These are phyloP conservation scores for Metschnikowia koreensis DNA, from an alignment of 805 yeast genomes.

Conservation along the genomic window DNA sequence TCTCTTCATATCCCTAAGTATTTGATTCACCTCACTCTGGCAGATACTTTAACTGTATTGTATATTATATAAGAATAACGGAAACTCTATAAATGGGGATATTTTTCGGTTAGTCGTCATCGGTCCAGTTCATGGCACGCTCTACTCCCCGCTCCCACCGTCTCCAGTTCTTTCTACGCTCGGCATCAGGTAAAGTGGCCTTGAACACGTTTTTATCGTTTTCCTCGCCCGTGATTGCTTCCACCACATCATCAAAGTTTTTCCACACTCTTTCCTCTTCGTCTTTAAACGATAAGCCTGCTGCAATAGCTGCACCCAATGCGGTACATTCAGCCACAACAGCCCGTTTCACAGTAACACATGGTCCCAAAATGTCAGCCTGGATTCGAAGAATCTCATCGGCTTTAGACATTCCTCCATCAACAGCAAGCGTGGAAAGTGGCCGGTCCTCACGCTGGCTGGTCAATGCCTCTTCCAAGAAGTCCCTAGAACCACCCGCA, in stretches of 20 bases:
- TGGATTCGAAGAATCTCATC: conserved; percentile 92
- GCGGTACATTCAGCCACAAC: conserved; percentile 89
- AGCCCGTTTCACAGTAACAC: conserved; percentile 78
- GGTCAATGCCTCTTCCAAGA: conserved; percentile 50
- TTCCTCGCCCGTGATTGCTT: conserved; percentile 34
- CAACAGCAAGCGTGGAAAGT: conserved; percentile 67
- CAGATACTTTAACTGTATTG: background rate
- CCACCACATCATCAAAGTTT: conserved; percentile 64
- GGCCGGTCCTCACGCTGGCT: conserved; percentile 46
- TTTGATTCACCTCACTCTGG: background rate
- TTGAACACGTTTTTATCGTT: conserved; percentile 27
- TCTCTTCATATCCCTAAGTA: no score
- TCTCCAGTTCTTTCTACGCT: conserved; percentile 61
- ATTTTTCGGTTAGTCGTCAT: conserved; percentile 25
- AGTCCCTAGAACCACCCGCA: conserved; percentile 61
- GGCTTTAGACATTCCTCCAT: conserved; percentile 94
- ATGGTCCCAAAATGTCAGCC: conserved; percentile 86
- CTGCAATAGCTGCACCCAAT: conserved; percentile 94
- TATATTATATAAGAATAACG: background rate
- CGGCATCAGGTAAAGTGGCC: conserved; percentile 51
- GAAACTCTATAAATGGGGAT: background rate
- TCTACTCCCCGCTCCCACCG: conserved; percentile 85
- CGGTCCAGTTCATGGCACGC: conserved; percentile 80
- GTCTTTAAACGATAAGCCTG: conserved; percentile 63
- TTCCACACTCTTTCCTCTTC: conserved; percentile 66